Base-by-base conservation (phyloP, 176 grass and related monocot species). In the Bothriochloa decipiens region DNA sequence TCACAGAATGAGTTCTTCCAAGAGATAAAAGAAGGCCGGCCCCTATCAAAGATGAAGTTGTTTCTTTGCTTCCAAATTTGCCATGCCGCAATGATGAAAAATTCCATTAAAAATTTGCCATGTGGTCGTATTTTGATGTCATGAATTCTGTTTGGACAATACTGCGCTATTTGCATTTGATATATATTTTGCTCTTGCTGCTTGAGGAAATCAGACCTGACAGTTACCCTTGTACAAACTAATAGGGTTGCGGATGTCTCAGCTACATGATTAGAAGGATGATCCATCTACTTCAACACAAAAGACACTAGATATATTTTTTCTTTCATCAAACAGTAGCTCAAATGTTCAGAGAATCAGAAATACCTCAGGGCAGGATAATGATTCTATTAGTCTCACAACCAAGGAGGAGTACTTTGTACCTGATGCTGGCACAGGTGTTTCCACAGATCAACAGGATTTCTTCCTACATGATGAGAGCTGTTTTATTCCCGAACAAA, bases 191-290 rank as follows among this genome's bases (percentile, higher is more conserved):
- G n/a, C 11, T 68, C 76, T 71, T 82, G 55, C 35, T 70, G 8
- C 26, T 81, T 47, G 18, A 17, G 35, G 29, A 72, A 65, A 23
- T 53, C 16, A 58, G 7, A 70, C 11, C 41, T 83, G 69, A 88
- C 29, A 83, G 10, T 71, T 74, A 61, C 61, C 9, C 33, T 65
- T 42, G 27, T 74, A 36, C 63, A 73, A 71, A 85, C 39, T 78
- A 75, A 67, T 70, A 98, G 95, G 95, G 26, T 45, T 98, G 62
- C 87, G 96, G 14, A 93, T 98, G 84, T 98, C 96, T 61, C 91
- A 98, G 40, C 91, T 98, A 74, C 49, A 61, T 57, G 95, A 94
- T 36, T 90, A 94, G 50, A 92, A 89, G 57, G 81, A 89, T 37
- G 43, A 82, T 90, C 80, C 82, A 70, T 66, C 69, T 82, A 85